A percentile compares a stretch with the other conserved stretches of the same genome.
These are phyloP conservation scores for Grigorovia yakushimaensis DNA, from an alignment of 805 yeast species.

Conservation along the genomic window DNA sequence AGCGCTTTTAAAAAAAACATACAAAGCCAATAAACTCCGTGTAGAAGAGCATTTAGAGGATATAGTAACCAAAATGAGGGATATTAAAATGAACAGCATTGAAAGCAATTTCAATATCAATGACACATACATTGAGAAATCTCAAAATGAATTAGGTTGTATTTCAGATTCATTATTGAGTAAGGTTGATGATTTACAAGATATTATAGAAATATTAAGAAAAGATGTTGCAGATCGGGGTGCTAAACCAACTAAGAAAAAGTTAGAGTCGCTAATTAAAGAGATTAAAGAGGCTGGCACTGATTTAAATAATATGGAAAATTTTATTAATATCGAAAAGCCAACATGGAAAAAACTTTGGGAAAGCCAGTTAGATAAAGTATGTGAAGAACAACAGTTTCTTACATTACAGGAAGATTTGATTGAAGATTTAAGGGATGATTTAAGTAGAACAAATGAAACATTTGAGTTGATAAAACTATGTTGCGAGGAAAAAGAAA, in stretches of 20 bases:
- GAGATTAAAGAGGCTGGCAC: conserved; percentile 53
- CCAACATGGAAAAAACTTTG: conserved; percentile 84
- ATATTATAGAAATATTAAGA: conserved; percentile 76
- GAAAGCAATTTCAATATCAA: conserved; percentile 22
- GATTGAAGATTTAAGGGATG: conserved; percentile 68
- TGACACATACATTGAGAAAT: conserved; percentile 60
- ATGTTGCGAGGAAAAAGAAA: conserved; percentile 69
- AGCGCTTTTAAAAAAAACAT: conserved; percentile 48
- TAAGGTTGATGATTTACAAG: conserved; percentile 84
- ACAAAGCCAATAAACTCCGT: conserved; percentile 33
- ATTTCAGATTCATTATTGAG: conserved; percentile 70
- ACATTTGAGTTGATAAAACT: conserved; percentile 74
- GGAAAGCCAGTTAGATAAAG: conserved; percentile 83
- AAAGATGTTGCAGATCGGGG: conserved; percentile 90
- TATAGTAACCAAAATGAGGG: conserved; percentile 37
- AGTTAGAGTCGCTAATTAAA: conserved; percentile 52
- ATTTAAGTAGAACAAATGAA: conserved; percentile 67
- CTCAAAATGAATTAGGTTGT: conserved; percentile 61
- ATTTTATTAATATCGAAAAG: conserved; percentile 58
- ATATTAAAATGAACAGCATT: conserved; percentile 42
- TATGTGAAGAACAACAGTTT: conserved; percentile 90
- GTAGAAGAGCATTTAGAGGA: conserved; percentile 36
- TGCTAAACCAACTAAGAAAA: conserved; percentile 67
- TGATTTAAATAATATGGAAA: conserved; percentile 44
- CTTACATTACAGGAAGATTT: conserved; percentile 84